Evolutionary conservation across 2,329 filamentous ascomycete species (phyloP).

Genomic region (Xylaria sp.): DNA sequence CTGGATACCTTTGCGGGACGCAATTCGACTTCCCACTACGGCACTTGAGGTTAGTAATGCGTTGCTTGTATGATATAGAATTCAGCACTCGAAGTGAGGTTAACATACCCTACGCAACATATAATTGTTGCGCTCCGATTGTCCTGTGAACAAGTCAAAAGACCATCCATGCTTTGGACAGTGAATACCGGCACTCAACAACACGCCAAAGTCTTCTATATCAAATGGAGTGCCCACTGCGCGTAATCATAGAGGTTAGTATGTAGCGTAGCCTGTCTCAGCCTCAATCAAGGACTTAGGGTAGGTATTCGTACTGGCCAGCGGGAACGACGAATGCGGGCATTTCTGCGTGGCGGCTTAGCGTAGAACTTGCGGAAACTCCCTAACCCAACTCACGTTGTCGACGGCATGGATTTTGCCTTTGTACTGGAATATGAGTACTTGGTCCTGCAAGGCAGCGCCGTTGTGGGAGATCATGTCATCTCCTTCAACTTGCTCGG

Average conservation of each 20-base stretch:
- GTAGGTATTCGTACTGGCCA: constrained; percentile 50
- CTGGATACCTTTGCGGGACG: constrained; percentile 9
- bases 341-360: constrained; percentile 56
- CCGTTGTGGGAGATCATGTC: constrained; percentile 37
- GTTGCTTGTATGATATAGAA: background rate
- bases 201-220: constrained; percentile 74
- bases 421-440: constrained; percentile 68
- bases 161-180: constrained; percentile 76
- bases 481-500: constrained; percentile 45
- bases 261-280: background rate
- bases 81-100: background rate
- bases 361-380: background rate
- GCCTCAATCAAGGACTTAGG: background rate
- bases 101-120: constrained; percentile 53
- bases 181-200: constrained; percentile 65
- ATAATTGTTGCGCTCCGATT: constrained; percentile 66
- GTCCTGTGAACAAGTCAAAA: constrained; percentile 70
- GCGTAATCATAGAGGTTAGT: background rate
- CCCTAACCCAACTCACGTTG: constrained; percentile 57
- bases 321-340: constrained; percentile 69
- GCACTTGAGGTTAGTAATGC: background rate
- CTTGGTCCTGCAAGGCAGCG: constrained; percentile 58
- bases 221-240: constrained; percentile 64
- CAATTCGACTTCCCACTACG: constrained; percentile 29
- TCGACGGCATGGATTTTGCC: constrained; percentile 71